These are phyloP conservation scores for Agrocybe pediades DNA, from an alignment of 768 basidiomycete species.

Conservation along the genomic window DNA sequence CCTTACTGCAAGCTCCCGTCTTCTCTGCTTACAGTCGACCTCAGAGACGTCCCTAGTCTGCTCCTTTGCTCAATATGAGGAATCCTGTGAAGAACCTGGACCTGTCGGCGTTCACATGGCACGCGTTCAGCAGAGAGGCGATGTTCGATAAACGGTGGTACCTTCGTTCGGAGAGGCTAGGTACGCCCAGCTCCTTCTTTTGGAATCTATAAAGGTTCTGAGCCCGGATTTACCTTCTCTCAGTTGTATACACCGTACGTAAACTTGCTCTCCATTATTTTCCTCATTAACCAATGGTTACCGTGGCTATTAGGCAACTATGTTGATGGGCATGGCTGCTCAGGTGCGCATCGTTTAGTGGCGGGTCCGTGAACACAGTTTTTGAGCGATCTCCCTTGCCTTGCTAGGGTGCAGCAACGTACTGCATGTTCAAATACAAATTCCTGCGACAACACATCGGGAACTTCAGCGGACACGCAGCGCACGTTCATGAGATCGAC, in stretches of 20 bases:
- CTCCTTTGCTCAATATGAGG: neutral
- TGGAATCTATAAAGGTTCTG: neutral
- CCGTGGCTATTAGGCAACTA: constrained; percentile 9
- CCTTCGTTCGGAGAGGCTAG: constrained; percentile 32
- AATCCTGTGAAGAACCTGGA: neutral
- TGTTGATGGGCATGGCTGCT: constrained; percentile 24
- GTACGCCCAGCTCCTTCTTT: constrained; percentile 21
- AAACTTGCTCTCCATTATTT: neutral
- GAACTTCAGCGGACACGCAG: constrained; percentile 16
- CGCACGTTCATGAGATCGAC: constrained; percentile 32
- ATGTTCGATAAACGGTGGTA: constrained; percentile 36
- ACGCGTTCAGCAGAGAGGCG: constrained; percentile 28
- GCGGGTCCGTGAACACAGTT: neutral
- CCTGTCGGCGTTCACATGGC: constrained; percentile 17
- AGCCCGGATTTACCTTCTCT: neutral
- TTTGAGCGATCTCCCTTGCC: neutral
- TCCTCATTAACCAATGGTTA: neutral
- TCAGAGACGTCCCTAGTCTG: neutral
- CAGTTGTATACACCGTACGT: constrained; percentile 15
- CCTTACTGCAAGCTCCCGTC: too few species aligned
- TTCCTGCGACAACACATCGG: constrained; percentile 29
- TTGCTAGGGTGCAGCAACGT: constrained; percentile 31
- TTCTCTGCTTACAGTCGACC: too few species aligned
- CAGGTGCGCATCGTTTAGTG: constrained; percentile 21
- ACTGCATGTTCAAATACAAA: constrained; percentile 37